Evolutionary conservation across 495 filamentous ascomycete species (phyloP).

Genomic region (Aspergillus haitiensis): DNA sequence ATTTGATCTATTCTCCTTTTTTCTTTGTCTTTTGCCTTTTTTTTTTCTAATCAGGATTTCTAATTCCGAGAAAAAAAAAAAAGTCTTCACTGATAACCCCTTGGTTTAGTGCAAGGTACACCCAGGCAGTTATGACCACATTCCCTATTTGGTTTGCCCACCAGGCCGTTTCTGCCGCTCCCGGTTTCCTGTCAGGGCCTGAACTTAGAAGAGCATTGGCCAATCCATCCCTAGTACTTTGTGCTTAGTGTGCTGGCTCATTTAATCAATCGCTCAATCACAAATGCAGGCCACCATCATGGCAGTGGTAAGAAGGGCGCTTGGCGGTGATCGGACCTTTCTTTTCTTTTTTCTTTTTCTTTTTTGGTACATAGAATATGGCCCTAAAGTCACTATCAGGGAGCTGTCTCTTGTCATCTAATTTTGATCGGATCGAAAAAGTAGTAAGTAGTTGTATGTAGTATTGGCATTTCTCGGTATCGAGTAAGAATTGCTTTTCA

Average conservation of each 20-base stretch:
- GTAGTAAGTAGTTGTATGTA: too few species aligned
- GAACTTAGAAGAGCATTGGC: slow-evolving; percentile 28
- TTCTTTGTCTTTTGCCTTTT: neutral
- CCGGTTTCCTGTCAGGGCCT: slow-evolving; percentile 34
- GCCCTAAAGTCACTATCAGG: neutral
- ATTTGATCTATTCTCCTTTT: neutral
- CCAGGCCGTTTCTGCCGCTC: slow-evolving; percentile 31
- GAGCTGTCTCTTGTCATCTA: slow-evolving; percentile 11
- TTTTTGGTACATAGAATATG: slow-evolving; percentile 7
- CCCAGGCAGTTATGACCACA: slow-evolving; percentile 12
- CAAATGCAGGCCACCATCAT: neutral
- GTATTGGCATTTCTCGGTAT: neutral
- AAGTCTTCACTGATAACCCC: slow-evolving; percentile 13
- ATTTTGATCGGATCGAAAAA: too few species aligned
- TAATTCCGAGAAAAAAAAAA: slow-evolving; percentile 20
- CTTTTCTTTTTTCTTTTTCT: slow-evolving; percentile 6
- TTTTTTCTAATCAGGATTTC: slow-evolving; percentile 15
- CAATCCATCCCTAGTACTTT: slow-evolving; percentile 18
- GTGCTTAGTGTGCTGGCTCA: slow-evolving; percentile 10
- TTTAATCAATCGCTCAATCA: slow-evolving; percentile 20
- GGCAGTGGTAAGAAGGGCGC: neutral
- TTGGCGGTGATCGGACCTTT: slow-evolving; percentile 12
- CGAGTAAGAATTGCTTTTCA: slow-evolving; percentile 13
- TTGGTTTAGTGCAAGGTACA: neutral
- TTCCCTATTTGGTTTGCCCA: slow-evolving; percentile 21